Conservation (phyloP, 306 rosid species). For the Nissolia schottii region DNA sequence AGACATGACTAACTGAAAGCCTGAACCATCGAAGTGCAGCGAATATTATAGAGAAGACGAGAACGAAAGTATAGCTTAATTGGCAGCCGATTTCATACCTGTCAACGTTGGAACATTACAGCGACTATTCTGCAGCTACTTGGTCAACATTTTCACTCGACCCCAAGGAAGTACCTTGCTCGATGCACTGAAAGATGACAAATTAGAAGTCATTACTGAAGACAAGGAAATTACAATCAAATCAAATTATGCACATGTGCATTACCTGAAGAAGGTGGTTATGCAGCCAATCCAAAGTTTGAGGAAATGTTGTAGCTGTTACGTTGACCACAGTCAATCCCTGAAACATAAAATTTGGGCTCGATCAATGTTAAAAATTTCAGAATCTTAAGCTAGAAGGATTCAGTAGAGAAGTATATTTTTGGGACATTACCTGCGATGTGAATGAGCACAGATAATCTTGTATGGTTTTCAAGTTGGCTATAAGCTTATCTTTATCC, state of each 20-base stretch:
- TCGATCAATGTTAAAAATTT: neutral
- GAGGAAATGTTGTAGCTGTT: constrained; percentile 89
- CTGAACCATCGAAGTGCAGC: neutral
- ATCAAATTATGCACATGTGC: neutral
- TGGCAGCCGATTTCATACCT: constrained; percentile 17
- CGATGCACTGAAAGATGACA: constrained; percentile 42
- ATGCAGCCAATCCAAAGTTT: constrained; percentile 89
- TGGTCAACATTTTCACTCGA: constrained; percentile 25
- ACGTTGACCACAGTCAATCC: constrained; percentile 83
- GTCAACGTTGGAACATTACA: constrained; percentile 4
- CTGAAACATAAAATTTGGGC: constrained; percentile 37
- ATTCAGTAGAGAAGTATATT: neutral
- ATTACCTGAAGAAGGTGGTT: constrained; percentile 85
- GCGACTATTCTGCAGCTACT: constrained; percentile 20
- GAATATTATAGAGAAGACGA: neutral
- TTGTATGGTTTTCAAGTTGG: constrained; percentile 88
- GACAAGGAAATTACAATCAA: neutral
- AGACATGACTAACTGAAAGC: neutral
- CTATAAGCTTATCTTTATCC: constrained; percentile 72
- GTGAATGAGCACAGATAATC: constrained; percentile 89
- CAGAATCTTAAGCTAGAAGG: neutral
- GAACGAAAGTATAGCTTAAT: neutral
- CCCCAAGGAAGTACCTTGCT: constrained; percentile 38
- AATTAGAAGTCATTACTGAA: neutral
- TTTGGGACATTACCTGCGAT: constrained; percentile 60